These are phyloP conservation scores for Psilocybe cubensis DNA, from an alignment of 768 basidiomycete genomes.

Conservation along the genomic window DNA sequence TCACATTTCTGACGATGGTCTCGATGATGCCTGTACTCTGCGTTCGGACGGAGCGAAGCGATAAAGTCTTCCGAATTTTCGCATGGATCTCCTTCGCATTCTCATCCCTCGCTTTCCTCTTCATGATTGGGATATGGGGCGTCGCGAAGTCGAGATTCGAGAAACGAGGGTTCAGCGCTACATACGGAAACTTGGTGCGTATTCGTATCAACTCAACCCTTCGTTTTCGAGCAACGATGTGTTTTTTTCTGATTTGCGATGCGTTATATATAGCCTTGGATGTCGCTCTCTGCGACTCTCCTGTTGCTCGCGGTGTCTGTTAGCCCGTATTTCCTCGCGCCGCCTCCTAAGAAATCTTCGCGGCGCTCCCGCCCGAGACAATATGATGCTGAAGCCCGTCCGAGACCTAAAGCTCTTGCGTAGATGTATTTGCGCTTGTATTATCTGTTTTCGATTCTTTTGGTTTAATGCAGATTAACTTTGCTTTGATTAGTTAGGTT, in stretches of 20 bases:
- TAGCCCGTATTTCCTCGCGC: slow-evolving; percentile 20
- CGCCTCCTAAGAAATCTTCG: slow-evolving; percentile 11
- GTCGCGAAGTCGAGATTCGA: slow-evolving; percentile 36
- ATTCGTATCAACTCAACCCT: too few relatives aligned
- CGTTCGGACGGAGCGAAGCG: slow-evolving; percentile 25
- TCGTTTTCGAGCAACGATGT: neutral
- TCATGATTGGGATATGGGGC: slow-evolving; percentile 39
- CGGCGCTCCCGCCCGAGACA: neutral
- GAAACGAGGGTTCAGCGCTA: slow-evolving; percentile 34
- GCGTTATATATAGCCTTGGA: slow-evolving; percentile 33
- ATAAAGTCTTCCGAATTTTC: slow-evolving; percentile 30
- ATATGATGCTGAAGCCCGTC: slow-evolving; percentile 9
- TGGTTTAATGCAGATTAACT: neutral
- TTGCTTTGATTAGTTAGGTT: too few relatives aligned
- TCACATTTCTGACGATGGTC: slow-evolving; percentile 33
- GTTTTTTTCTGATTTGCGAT: neutral
- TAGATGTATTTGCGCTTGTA: too few relatives aligned
- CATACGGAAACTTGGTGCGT: slow-evolving; percentile 40
- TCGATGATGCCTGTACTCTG: slow-evolving; percentile 30
- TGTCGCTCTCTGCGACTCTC: slow-evolving; percentile 36
- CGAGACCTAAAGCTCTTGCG: neutral
- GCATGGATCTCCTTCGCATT: slow-evolving; percentile 30
- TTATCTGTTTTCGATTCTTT: too few relatives aligned
- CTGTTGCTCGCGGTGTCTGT: slow-evolving; percentile 28
- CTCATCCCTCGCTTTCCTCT: slow-evolving; percentile 37